Conservation (phyloP, 495 filamentous ascomycete species). For the Filosporella fistucella region DNA sequence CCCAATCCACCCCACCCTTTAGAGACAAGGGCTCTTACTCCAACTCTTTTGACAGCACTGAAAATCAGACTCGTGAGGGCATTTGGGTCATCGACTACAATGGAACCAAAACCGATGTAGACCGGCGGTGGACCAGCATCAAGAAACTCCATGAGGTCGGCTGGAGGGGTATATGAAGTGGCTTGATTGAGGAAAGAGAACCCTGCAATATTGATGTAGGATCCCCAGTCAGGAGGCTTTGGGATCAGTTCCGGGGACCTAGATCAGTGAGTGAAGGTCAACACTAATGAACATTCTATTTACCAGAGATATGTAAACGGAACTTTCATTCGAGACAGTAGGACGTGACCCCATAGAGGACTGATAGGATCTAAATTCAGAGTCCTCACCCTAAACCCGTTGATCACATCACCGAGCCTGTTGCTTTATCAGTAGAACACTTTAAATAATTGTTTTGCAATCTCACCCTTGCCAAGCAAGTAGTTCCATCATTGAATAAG, state of each 20-base stretch:
- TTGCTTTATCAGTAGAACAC: conserved; percentile 26
- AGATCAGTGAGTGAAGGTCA: neutral
- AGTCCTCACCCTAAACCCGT: conserved; percentile 59
- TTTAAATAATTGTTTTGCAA: neutral
- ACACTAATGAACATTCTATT: conserved; percentile 1
- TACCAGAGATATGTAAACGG: conserved; percentile 76
- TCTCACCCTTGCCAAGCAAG: conserved; percentile 68
- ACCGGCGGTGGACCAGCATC: conserved; percentile 63
- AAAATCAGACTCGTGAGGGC: conserved; percentile 62
- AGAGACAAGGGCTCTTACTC: conserved; percentile 70
- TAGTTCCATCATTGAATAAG: conserved; percentile 70
- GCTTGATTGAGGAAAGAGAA: conserved; percentile 68
- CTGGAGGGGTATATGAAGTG: conserved; percentile 55
- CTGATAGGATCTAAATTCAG: conserved; percentile 63
- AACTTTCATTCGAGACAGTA: conserved; percentile 56
- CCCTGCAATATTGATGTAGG: conserved; percentile 64
- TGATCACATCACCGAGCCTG: conserved; percentile 44
- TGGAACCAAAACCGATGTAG: conserved; percentile 80
- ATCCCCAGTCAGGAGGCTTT: conserved; percentile 73
- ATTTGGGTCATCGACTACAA: conserved; percentile 70
- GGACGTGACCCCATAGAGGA: conserved; percentile 59
- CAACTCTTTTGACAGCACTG: conserved; percentile 56
- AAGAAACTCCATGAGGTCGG: conserved; percentile 59
- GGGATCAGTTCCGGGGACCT: conserved; percentile 72
- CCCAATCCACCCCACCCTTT: conserved; percentile 79